Evolutionary conservation across 371 early-diverging fungal genomes (phyloP), one percentile per base, ranked within the genome.

Genomic region (Apophysomyces trapeziformis): DNA sequence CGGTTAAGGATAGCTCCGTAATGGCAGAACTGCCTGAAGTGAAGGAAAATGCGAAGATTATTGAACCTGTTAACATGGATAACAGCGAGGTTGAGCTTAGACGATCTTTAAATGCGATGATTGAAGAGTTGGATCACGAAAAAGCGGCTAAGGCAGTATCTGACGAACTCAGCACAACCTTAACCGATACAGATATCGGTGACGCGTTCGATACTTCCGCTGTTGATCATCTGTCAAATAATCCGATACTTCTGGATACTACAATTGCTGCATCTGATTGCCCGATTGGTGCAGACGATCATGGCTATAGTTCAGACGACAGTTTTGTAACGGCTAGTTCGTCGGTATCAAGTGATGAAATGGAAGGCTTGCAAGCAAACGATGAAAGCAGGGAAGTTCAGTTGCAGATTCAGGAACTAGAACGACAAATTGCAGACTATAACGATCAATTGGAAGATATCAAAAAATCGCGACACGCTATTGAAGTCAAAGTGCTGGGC

Each of bases 401-500:
- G 16, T 18, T 12, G 14, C 56, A 67, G 35, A 67, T 67, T 46
- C 58, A 61, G 12, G 38, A 26, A 6, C 21, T 67, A 41, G 35
- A 38, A 9, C 44, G 44, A 44, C 50, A 47, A 7, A 63, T 67
- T 47, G 59, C 37, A 11, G 39, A 56, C 8, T 46, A 63, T 18
- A 47, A 63, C 14, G 37, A 57, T 21, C 8, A 47, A 44, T 41
- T 61, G 41, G 39, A 62, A 18, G 21, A 46, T 1, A 26, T 37
- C 3, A 39, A 41, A 43, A 64, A 61, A 38, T 26, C 9, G 14
- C 41, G 46, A 38, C 59, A 38, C 5, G 61, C 57, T 1, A 43
- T 64, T 3, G 36, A 69, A n/a, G 41, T 76, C 7, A 72, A 72
- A 13, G 14, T 73, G 1, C 35, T 76, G 36, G 68, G 63, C 5